Base-by-base conservation (phyloP, 345 rosid genomes). In the Leavenworthia alabamica region DNA sequence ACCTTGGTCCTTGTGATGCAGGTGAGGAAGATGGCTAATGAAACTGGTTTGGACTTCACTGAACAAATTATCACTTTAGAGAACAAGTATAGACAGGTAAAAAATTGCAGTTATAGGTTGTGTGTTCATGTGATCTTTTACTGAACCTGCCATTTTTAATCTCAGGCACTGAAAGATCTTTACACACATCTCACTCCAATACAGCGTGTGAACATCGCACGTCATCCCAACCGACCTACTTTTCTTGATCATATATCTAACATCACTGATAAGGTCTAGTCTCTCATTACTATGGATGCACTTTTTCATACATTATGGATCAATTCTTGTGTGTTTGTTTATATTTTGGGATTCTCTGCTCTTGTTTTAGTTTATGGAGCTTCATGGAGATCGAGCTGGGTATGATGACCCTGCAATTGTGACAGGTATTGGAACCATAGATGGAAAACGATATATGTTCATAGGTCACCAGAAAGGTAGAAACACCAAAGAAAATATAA, bases 391-490 rank as follows among this genome's bases (percentile, higher is more conserved):
- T 79, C 85, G 92, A 50, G 86, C 88, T 7, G 99, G 99, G 32
- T 89, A 93, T 75, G 99, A 93, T 79, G 99, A 89, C 73, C 99
- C 99, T 15, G 97, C 99, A 29, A 79, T 93, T 68, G 97, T 93
- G 72, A 81, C 94, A 27, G 99, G 99, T 72, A 73, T 93, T 64
- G 99, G 99, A 79, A 83, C 83, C 49, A 84, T 93, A 23, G 97
- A 87, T 72, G 97, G 94, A 35, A 77, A 68, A 70, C 80, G 81
- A 27, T 89, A 80, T 70, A 87, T 93, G 99, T 89, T 93, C 73
- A 87, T 89, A 28, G 99, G 99, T 74, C 99, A 93, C 61, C 99
- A 93, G 71, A 93, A 93, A 80, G 99, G 99, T 71, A 86, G 99
- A 81, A 93, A 89, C 73, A 87, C 99, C 50, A 93, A 93, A 79